Percentiles rank a stretch among this genome's conserved stretches.
Conservation (phyloP, 2,329 filamentous ascomycete genomes). For the Aspergillus neoniger region DNA sequence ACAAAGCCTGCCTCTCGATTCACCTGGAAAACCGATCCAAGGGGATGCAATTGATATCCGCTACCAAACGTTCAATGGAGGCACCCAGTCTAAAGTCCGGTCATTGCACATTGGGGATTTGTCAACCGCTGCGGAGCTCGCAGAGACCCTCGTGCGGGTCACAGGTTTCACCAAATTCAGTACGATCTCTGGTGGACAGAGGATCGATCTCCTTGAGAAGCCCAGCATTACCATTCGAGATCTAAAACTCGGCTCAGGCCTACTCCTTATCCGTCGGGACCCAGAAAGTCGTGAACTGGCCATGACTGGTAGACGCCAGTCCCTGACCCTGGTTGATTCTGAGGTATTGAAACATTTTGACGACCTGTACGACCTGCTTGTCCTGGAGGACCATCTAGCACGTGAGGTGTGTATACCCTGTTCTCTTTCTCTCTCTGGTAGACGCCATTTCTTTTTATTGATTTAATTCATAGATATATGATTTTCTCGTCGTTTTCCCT, state of each 20-base stretch:
- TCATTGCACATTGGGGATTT: slow-evolving; percentile 66
- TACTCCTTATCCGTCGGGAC: slow-evolving; percentile 65
- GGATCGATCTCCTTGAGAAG: slow-evolving; percentile 62
- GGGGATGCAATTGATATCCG: slow-evolving; percentile 68
- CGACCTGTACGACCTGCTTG: slow-evolving; percentile 78
- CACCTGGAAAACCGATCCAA: slow-evolving; percentile 56
- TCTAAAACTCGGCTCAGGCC: slow-evolving; percentile 64
- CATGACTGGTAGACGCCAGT: slow-evolving; percentile 44
- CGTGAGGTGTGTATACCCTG: slow-evolving; percentile 57
- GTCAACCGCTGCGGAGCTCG: slow-evolving; percentile 70
- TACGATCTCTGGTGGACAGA: slow-evolving; percentile 68
- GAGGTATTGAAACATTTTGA: slow-evolving; percentile 82
- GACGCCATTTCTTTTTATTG: slow-evolving; percentile 6
- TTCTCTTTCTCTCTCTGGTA: not conserved
- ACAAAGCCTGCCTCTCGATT: slow-evolving; percentile 61
- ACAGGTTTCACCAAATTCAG: slow-evolving; percentile 77
- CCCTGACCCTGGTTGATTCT: slow-evolving; percentile 67
- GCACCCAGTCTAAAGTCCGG: slow-evolving; percentile 61
- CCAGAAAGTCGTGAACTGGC: slow-evolving; percentile 49
- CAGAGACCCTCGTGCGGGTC: slow-evolving; percentile 65
- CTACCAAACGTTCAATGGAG: slow-evolving; percentile 72
- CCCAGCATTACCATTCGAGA: slow-evolving; percentile 66
- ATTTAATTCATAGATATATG: slow-evolving; percentile 57
- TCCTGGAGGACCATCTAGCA: slow-evolving; percentile 69
- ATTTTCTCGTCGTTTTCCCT: slow-evolving; percentile 70